phyloP scores from a whole-genome alignment of 1,139 yeast species.

The Geotrichum phurueaensis region DNA sequence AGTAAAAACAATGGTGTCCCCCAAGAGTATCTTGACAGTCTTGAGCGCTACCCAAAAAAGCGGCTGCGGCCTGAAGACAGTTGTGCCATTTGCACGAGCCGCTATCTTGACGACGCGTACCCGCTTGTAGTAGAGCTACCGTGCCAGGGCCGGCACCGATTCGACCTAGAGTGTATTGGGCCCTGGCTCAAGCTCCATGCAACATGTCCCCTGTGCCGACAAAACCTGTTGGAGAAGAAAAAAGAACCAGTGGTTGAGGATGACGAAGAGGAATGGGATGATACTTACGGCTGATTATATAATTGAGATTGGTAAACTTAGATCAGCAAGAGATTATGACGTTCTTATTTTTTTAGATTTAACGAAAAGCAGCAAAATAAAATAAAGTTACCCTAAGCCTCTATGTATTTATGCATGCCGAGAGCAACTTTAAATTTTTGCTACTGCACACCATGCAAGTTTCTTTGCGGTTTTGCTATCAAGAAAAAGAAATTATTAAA shows the following conservation, averaged over 20 bases:
- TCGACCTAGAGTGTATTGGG: slow-evolving; percentile 83
- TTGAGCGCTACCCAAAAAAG: slow-evolving; percentile 61
- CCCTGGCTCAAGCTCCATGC: slow-evolving; percentile 80
- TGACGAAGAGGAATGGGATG: slow-evolving; percentile 72
- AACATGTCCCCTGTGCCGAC: slow-evolving; percentile 86
- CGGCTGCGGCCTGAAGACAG: slow-evolving; percentile 49
- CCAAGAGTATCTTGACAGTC: slow-evolving; percentile 63
- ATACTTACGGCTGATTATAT: slow-evolving; percentile 40
- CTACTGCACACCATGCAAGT: background rate
- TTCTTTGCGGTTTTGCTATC: background rate
- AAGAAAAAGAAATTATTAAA: background rate
- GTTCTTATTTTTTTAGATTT: background rate
- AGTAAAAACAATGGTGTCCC: slow-evolving; percentile 49
- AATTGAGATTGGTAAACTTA: background rate
- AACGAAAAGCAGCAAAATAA: background rate
- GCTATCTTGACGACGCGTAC: slow-evolving; percentile 63
- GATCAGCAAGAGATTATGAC: background rate
- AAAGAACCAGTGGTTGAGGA: slow-evolving; percentile 41
- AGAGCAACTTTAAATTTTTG: background rate
- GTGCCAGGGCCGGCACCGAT: slow-evolving; percentile 63
- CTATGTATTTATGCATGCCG: background rate
- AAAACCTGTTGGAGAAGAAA: slow-evolving; percentile 53
- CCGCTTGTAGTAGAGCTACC: slow-evolving; percentile 80
- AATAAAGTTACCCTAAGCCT: background rate
- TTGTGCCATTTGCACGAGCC: slow-evolving; percentile 81